phyloP scores from a whole-genome alignment of 768 basidiomycete genomes.

The Agrocybe chaxingu region DNA sequence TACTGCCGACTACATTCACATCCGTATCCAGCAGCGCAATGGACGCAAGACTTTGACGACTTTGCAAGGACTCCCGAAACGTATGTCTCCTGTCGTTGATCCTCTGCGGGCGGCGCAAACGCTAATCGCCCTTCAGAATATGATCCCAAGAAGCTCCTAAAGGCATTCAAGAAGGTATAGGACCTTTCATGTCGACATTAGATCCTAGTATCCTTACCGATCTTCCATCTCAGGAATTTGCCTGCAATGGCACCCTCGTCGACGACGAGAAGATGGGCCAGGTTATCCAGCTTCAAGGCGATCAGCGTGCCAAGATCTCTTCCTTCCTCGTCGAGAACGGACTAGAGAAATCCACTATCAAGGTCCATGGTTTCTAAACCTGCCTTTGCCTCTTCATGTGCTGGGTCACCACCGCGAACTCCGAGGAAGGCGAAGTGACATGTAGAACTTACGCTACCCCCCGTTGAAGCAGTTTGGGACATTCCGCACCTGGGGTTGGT shows the following conservation, averaged over 20 bases:
- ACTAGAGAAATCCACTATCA: constrained; percentile 73
- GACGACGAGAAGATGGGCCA: constrained; percentile 94
- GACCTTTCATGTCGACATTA: neutral
- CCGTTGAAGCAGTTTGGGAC: too few species aligned
- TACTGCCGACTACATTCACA: constrained; percentile 83
- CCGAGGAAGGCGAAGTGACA: too few species aligned
- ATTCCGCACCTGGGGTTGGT: too few species aligned
- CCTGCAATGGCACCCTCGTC: constrained; percentile 96
- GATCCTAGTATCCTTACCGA: neutral
- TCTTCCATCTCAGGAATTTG: constrained; percentile 72
- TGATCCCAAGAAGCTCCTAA: constrained; percentile 96
- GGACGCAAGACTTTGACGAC: constrained; percentile 98
- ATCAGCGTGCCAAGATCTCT: constrained; percentile 90
- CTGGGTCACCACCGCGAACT: constrained; percentile 2
- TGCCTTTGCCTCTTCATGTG: constrained; percentile 4
- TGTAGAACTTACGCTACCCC: too few species aligned
- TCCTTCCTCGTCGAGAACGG: constrained; percentile 85
- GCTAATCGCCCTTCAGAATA: constrained; percentile 58
- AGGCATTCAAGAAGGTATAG: constrained; percentile 95
- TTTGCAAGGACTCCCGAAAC: constrained; percentile 90
- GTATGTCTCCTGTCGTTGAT: constrained; percentile 37
- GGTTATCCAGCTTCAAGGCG: constrained; percentile 98
- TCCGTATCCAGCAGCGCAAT: constrained; percentile 99
- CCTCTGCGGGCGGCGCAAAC: constrained; percentile 5
- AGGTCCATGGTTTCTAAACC: constrained; percentile 82